phyloP scores from a whole-genome alignment of 371 early-diverging fungal genomes.

The Apophysomyces ossiformis region DNA sequence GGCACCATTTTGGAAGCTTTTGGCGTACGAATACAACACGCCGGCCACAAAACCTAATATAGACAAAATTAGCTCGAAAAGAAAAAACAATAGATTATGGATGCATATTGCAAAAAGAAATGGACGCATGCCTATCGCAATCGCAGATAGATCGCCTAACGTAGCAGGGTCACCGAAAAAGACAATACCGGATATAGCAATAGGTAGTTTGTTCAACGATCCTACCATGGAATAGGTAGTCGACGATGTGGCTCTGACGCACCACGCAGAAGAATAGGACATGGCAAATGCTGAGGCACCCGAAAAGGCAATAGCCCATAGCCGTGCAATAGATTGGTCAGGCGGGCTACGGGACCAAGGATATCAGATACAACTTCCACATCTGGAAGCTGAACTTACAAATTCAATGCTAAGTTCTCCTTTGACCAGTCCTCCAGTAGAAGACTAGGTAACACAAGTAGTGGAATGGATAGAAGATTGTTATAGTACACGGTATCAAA shows the following conservation, averaged over 20 bases:
- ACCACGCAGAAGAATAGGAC: conserved; percentile 94
- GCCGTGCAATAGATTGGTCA: conserved; percentile 55
- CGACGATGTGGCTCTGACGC: conserved; percentile 91
- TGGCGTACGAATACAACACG: conserved; percentile 85
- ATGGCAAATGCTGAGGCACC: conserved; percentile 91
- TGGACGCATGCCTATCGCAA: conserved; percentile 60
- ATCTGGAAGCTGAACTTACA: conserved; percentile 46
- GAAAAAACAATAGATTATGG: background rate
- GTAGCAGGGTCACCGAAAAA: conserved; percentile 92
- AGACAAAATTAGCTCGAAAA: background rate
- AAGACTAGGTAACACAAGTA: conserved; percentile 80
- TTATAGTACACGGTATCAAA: conserved; percentile 98
- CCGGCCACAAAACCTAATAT: conserved; percentile 76
- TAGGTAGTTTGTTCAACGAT: conserved; percentile 97
- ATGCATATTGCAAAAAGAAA: conserved; percentile 7
- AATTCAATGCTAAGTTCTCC: conserved; percentile 55
- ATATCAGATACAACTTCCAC: background rate
- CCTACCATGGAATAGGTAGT: conserved; percentile 99
- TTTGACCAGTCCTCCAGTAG: conserved; percentile 79
- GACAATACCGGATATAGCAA: conserved; percentile 95
- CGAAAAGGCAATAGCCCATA: conserved; percentile 79
- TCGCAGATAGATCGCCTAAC: conserved; percentile 78
- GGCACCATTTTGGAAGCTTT: conserved; percentile 22
- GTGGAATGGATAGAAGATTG: conserved; percentile 89
- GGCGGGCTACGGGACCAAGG: conserved; percentile 34